Evolutionary conservation across 345 rosid species (phyloP), one percentile per base, ranked within the genome.

Genomic region (Syzygium aqueum): DNA sequence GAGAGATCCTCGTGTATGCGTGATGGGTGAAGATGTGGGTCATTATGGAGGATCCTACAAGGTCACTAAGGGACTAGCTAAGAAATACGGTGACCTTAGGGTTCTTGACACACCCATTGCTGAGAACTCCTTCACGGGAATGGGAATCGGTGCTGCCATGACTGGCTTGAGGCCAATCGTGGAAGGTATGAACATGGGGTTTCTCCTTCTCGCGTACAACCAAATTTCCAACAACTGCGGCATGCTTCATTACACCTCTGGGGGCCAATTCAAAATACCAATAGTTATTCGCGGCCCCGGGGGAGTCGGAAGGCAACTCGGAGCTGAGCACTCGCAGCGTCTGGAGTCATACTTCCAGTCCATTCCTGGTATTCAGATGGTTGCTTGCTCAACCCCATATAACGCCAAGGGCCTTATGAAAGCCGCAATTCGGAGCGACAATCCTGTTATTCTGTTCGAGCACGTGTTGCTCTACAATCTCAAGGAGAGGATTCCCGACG

Each of bases 331-430:
- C 89, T 97, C 99, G 0, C 99, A 97, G 88, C 96, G 99, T 27
- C 95, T 97, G 13, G 99, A 97, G 87, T 97, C 99, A 51, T 97
- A 96, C 93, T 96, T 97, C 90, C 99, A 97, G 87, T 97, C 99
- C 85, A 97, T 97, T 88, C 99, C 99, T 3, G 99, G 99, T 85
- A 97, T 97, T 92, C 99, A 96, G 87, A 96, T 97, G 99, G 99
- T 97, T 46, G 99, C 99, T 7, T 97, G 99, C 94, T 97, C 99
- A 0, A 97, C 99, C 49, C 96, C 99, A n/a, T 95, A 95, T 52
- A 97, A 97, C n/a, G 99, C 99, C 33, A 97, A 97, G 92, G 99
- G 99, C 77, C 91, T 97, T 89, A 97, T 97, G 99, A 97, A 97
- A 92, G 98, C 99, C 1, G 99, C 99, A 7, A 96, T 97, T 89